Base-by-base conservation (phyloP, 2,329 filamentous ascomycete genomes). In the Davidsoniella australis region DNA sequence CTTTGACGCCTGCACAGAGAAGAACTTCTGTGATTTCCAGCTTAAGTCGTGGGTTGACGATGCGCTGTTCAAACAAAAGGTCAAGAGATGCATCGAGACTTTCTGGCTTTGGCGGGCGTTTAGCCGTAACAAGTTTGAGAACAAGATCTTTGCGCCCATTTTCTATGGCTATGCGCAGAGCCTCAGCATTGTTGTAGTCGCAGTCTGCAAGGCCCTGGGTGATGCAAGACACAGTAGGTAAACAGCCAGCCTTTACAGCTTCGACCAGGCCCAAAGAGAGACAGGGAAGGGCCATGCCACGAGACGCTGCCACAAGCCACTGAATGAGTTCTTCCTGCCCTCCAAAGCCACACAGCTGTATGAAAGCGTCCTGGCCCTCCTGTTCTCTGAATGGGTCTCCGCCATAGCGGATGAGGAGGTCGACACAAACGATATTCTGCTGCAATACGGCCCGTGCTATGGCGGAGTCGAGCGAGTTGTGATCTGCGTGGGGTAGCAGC, bases 1-100 rank as follows among this genome's bases (percentile, higher is more conserved):
- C 76, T 10, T 65, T 62, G 1, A 75, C 74, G 0, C 76, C 75
- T 1, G 72, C 74, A 48, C 75, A 77, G 1, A 80, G 63, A 1
- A 80, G 57, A 2, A 76, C 61, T 56, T 80, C 74, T 0, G 71
- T 64, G 53, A 79, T 62, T 2, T 66, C 65, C 40, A 73, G 60
- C 56, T 72, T 76, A 29, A 70, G 67, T 26, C 67, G 65, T 0
- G 69, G 67, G 5, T 64, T 65, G 16, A 74, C 63, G 2, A 67
- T 66, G 2, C 66, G 57, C 45, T 70, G 67, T 1, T 64, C 58
- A 51, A 72, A 66, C 1, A 77, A 60, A 4, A 65, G 58, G 2
- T 62, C 61, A 39, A 79, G 73, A 9, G 72, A 70, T 20, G 69
- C 66, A 48, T 72, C 68, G 2, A 80, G 59, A 0, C 66, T 65